phyloP scores from a whole-genome alignment of 176 grass and related monocot genomes.

The Rhynchospora pubera region DNA sequence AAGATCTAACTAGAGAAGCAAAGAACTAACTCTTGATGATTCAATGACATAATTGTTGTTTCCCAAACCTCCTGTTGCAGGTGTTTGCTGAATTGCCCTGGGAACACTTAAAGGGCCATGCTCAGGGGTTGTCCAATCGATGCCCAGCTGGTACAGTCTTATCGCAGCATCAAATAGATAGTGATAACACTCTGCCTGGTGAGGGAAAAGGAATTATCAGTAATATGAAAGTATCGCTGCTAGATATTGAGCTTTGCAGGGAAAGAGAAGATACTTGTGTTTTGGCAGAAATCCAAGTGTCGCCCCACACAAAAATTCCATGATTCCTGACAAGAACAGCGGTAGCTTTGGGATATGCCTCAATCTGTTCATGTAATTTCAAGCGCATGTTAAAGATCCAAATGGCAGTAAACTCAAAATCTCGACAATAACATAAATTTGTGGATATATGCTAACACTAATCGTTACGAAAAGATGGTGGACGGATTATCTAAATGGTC shows the following conservation, averaged over 20 bases:
- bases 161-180: conserved; percentile 93
- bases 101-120: conserved; percentile 51
- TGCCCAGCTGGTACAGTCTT: conserved; percentile 77
- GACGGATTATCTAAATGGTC: not conserved
- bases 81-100: conserved; percentile 33
- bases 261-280: conserved; percentile 60
- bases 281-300: conserved; percentile 94
- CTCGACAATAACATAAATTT: not conserved
- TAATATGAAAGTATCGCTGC: not conserved
- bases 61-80: conserved; percentile 12
- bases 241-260: not conserved
- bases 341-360: conserved; percentile 87
- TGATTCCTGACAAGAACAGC: conserved; percentile 95
- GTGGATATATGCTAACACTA: not conserved
- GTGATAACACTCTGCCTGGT: conserved; percentile 93
- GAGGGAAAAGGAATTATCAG: conserved; percentile 21
- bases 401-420: conserved; percentile 1
- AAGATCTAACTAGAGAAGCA: too few relatives aligned
- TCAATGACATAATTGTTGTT: conserved; percentile 39
- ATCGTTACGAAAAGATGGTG: not conserved
- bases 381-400: not conserved
- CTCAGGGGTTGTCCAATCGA: conserved; percentile 72
- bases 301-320: conserved; percentile 95
- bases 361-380: conserved; percentile 44
- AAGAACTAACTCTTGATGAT: conserved; percentile 62